Evolutionary conservation across 1,284 basidiomycete genomes (phyloP), one percentile per base, ranked within the genome.

Genomic region (Microbotryomycetes sp.): DNA sequence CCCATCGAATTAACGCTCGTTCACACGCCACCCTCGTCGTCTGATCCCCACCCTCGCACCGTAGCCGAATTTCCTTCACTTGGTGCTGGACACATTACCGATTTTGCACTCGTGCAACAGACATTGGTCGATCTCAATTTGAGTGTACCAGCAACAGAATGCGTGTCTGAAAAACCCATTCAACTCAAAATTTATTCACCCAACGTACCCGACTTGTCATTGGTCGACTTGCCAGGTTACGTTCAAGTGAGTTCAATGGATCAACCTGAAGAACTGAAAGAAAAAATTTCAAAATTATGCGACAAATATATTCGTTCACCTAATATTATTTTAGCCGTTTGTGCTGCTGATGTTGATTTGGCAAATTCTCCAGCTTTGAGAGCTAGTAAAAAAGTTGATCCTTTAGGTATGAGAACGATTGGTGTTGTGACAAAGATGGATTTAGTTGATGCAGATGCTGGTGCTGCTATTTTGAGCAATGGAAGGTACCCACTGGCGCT

Each of bases 381-480:
- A 42, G 92, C 96, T 0, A 93, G 89, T 74, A 82, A 92, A 50
- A 88, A 89, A 66, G 90, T 98, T 3, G 94, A 99, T 74, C 94
- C 94, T 2, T 79, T 97, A 6, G 94, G 96, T 6, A 80, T 92
- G 62, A 84, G 94, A 30, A 98, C 96, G 0, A 94, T 99, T 70
- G 94, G 96, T 31, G 96, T 99, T 6, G 83, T 99, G 50, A 99
- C 96, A 49, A 99, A 99, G 82, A 96, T 99, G 92, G 94, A 99
- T 74, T 80, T 99, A 23, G 91, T 99, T 16, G 81, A 86, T 30
- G 84, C 93, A 0, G 86, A 89, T 61, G 82, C 86, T 59, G 96
- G 93, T 4, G 88, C 86, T 0, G 72, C 77, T 23, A 92, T 98
- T 64, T 79, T 99, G 4, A 80, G 84, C 25, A 92, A 92, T 12